Evolutionary conservation across 805 yeast genomes (phyloP), one percentile per base, ranked within the genome.

Genomic region (Middelhovenomyces tepae): DNA sequence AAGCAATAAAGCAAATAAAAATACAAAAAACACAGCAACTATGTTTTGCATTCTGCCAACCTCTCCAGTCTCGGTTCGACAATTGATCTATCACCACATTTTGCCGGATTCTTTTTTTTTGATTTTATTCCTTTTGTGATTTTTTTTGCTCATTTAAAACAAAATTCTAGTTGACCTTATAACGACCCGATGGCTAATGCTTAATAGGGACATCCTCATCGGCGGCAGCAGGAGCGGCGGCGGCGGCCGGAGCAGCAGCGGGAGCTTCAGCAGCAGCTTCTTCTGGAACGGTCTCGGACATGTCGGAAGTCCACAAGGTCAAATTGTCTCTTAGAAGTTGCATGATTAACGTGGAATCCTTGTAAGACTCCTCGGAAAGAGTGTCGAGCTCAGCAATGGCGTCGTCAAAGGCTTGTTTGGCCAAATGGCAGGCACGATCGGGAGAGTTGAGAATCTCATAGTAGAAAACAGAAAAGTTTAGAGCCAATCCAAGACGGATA

Each of bases 321-420:
- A 89, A 73, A 76, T 89, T 89, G 68, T 91, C 97, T 71, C 96
- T 82, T 62, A 91, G 78, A 62, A 91, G 78, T 76, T 91, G 97
- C 98, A 91, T 91, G 60, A 91, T 91, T 62, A 91, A 77, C 50
- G 97, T 91, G 45, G 96, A 86, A 65, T 89, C 98, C 67, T 89
- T 91, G 78, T 91, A 89, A 48, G 95, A 82, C 69, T 89, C 98
- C 69, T 89, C 98, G 28, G 94, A 83, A 59, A 89, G 73, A 48
- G 96, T 84, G 67, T 89, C 98, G 61, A 89, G 76, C 69, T 91
- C 97, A 45, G 98, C 95, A 60, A 89, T 93, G 45, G 98, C 98
- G 59, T 89, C 97, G 64, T 89, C 98, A 52, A 91, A 89, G 24
- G 98, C 97, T 69, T 89, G 95, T 67, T 89, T 91, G 55, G 98